Evolutionary conservation across 805 yeast species (phyloP).

Genomic region (Wickerhamomyces subpelliculosus): DNA sequence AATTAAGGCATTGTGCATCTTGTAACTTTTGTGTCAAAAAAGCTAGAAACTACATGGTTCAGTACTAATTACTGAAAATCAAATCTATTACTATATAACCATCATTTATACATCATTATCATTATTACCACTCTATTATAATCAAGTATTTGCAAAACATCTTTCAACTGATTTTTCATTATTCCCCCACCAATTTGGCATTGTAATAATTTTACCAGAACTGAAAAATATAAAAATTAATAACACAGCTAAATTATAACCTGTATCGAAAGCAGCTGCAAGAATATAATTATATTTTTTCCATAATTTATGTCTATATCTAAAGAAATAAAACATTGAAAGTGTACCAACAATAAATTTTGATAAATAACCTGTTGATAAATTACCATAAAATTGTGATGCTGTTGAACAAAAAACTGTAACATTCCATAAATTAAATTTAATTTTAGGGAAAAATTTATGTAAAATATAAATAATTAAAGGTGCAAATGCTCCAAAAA

Average conservation of each 20-base stretch:
- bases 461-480: neutral
- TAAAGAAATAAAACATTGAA: constrained; percentile 44
- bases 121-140: no score
- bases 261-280: constrained; percentile 50
- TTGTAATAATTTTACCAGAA: constrained; percentile 31
- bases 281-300: constrained; percentile 38
- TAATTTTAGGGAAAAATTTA: neutral
- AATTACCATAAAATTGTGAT: constrained; percentile 1
- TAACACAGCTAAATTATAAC: constrained; percentile 51
- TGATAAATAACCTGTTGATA: constrained; percentile 10
- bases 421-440: neutral
- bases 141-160: no score
- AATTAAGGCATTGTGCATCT: no score
- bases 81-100: no score
- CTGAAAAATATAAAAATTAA: constrained; percentile 41
- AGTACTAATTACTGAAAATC: no score
- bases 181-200: constrained; percentile 60
- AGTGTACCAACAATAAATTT: constrained; percentile 24
- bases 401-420: neutral
- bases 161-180: constrained; percentile 9
- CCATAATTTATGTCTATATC: constrained; percentile 48
- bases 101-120: no score
- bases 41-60: no score
- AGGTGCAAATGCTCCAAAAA: constrained; percentile 1
- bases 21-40: no score